Evolutionary conservation across 306 rosid species (phyloP).

Genomic region (Dalbergia cochinchinensis): DNA sequence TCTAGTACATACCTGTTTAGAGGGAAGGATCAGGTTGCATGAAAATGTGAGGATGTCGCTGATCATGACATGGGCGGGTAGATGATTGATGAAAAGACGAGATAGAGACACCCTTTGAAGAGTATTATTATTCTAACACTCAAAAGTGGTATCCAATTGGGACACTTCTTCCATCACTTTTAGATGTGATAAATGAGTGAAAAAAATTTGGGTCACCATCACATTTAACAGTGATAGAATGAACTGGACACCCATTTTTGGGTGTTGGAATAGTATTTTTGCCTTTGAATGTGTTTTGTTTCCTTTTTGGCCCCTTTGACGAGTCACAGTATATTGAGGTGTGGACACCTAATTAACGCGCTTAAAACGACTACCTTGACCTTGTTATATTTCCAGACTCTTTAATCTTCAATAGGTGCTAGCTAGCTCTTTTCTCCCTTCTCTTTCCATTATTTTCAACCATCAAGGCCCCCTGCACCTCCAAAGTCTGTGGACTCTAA

Average conservation of each 20-base stretch:
- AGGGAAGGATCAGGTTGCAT: too few species aligned
- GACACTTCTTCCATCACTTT: too few species aligned
- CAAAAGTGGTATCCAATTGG: too few species aligned
- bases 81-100: too few species aligned
- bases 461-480: slow-evolving; percentile 4
- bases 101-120: neutral
- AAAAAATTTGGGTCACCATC: too few species aligned
- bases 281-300: slow-evolving; percentile 26
- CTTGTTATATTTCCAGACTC: neutral
- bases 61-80: too few species aligned
- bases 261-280: too few species aligned
- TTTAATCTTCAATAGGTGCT: slow-evolving; percentile 19
- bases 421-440: neutral
- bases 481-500: slow-evolving; percentile 22
- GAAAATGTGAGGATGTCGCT: too few species aligned
- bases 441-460: slow-evolving; percentile 22
- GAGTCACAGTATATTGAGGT: slow-evolving; percentile 15
- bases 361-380: neutral
- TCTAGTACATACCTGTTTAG: neutral
- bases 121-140: too few species aligned
- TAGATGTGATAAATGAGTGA: too few species aligned
- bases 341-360: slow-evolving; percentile 44
- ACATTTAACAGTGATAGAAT: too few species aligned
- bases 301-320: slow-evolving; percentile 12
- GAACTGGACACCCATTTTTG: too few species aligned